Base-by-base conservation (phyloP, 106 monocot species). In the Allium cepa region DNA sequence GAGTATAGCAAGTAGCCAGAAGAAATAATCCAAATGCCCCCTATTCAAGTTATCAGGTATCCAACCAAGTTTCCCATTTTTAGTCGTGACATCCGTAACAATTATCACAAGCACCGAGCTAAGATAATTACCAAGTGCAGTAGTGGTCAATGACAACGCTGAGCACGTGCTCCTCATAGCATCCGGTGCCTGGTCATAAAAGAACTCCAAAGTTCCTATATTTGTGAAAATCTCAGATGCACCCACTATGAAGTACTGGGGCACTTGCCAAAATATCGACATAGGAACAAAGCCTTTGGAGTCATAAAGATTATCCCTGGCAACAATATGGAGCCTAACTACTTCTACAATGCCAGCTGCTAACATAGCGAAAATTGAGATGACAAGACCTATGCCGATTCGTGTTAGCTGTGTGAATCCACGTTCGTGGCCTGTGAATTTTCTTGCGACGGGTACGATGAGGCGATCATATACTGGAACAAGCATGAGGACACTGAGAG, bases 371-470 rank as follows among this genome's bases (percentile, higher is more conserved):
- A 77, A 64, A 46, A 77, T 53, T 64, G 77, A 77, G 59, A 77
- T 66, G 59, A 67, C 71, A 8, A 77, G 71, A 72, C 77, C 77
- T 46, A 77, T 67, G 50, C 77, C 77, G 71, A 77, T 77, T 13
- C 77, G 71, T 15, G 66, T 71, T 11, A 77, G 71, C 71, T 71
- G 77, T 11, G 77, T 77, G 77, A 77, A 77, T 15, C 77, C 77
- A 11, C 66, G 52, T 2, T 65, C 46, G 36, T 50, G 71, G 16
- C 77, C 77, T 22, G 77, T 77, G 36, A 59, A 52, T 11, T 59
- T 65, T 45, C 77, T 71, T 2, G 66, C 72, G 9, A 51, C 2
- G 1, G 77, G 77, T 46, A 77, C 66, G 50, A 77, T 66, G 46
- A 77, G 2, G 64, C 69, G 57, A 49, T 77, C 77, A 11, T 77